These are phyloP conservation scores for Sorghum bicolor DNA, from an alignment of 176 grass and related monocot species.

Conservation along the genomic window Sorghum_bicolor_NCBIv3 NC_012870.2:21123001-21123500, in stretches of 20 bases:
- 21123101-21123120: neutral
- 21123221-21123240: constrained; percentile 31
- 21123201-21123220: constrained; percentile 34
- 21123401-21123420: constrained; percentile 42
- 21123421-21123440: neutral
- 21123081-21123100: neutral
- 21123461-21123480: neutral
- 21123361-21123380: constrained; percentile 41
- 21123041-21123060: neutral
- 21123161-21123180: neutral
- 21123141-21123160: neutral
- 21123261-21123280: constrained; percentile 15
- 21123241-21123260: constrained; percentile 44
- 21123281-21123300: constrained; percentile 43
- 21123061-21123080: neutral
- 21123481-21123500: constrained; percentile 15
- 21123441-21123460: neutral
- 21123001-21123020: neutral
- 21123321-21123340: neutral
- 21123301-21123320: constrained; percentile 36
- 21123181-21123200: constrained; percentile 46
- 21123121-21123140: neutral
- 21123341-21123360: constrained; percentile 25
- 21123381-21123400: constrained; percentile 33
- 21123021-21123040: neutral